Evolutionary conservation across 306 rosid genomes (phyloP).

Genomic region (Prunus armeniaca): DNA sequence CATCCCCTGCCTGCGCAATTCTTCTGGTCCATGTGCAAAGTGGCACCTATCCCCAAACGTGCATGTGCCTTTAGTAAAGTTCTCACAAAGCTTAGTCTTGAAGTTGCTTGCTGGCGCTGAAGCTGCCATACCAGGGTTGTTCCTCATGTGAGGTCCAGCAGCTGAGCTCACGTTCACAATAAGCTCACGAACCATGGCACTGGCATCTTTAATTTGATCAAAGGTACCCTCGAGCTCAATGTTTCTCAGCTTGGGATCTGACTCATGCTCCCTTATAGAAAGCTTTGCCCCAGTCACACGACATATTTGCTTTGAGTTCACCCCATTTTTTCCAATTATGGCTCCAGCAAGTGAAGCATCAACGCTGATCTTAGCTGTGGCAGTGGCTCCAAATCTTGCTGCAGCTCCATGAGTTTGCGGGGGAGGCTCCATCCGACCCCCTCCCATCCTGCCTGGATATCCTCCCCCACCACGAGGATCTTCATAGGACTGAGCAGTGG

Average conservation of each 20-base stretch:
- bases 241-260: slow-evolving; percentile 65
- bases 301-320: slow-evolving; percentile 76
- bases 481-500: slow-evolving; percentile 55
- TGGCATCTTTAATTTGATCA: slow-evolving; percentile 76
- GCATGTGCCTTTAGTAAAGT: slow-evolving; percentile 68
- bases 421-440: slow-evolving; percentile 51
- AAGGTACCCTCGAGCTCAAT: slow-evolving; percentile 85
- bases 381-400: slow-evolving; percentile 70
- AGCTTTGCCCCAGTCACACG: slow-evolving; percentile 82
- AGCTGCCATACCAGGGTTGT: slow-evolving; percentile 23
- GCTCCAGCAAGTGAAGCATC: slow-evolving; percentile 84
- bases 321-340: slow-evolving; percentile 77
- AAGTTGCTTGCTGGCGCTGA: slow-evolving; percentile 43
- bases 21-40: slow-evolving; percentile 76
- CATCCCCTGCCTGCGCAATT: slow-evolving; percentile 59
- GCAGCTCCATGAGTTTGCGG: slow-evolving; percentile 50
- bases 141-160: slow-evolving; percentile 46
- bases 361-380: slow-evolving; percentile 78
- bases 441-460: slow-evolving; percentile 46
- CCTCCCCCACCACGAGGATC: slow-evolving; percentile 55
- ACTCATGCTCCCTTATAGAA: slow-evolving; percentile 69
- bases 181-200: slow-evolving; percentile 81
- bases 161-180: slow-evolving; percentile 57
- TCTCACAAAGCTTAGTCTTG: slow-evolving; percentile 79
- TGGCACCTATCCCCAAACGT: slow-evolving; percentile 87